Evolutionary conservation across 352 stramenopile genomes (phyloP).

Genomic region (Pythium apleroticum): DNA sequence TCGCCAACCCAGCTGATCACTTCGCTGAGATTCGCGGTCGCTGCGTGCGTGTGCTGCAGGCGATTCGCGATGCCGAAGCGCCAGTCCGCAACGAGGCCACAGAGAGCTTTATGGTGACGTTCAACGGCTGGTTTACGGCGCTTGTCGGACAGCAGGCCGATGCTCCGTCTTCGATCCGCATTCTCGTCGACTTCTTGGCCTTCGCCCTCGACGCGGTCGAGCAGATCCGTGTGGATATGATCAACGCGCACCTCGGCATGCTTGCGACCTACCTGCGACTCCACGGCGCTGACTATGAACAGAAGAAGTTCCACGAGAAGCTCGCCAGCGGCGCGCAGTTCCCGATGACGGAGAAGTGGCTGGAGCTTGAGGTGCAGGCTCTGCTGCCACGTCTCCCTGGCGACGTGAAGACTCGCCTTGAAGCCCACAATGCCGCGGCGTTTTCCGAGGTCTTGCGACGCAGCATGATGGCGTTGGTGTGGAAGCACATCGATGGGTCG

Average conservation of each 20-base stretch:
- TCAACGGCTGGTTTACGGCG: slow-evolving; percentile 29
- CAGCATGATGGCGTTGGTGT: slow-evolving; percentile 48
- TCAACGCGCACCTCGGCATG: slow-evolving; percentile 60
- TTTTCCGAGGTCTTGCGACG: slow-evolving; percentile 49
- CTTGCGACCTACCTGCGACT: slow-evolving; percentile 55
- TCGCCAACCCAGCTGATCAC: slow-evolving; percentile 35
- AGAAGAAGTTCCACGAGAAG: slow-evolving; percentile 46
- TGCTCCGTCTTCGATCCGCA: slow-evolving; percentile 15
- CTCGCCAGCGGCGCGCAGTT: slow-evolving; percentile 31
- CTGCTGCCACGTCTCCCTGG: slow-evolving; percentile 32
- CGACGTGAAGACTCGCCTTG: slow-evolving; percentile 29
- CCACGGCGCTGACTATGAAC: slow-evolving; percentile 65
- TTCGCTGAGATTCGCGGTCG: slow-evolving; percentile 36
- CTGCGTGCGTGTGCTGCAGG: slow-evolving; percentile 45
- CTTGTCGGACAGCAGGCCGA: slow-evolving; percentile 22
- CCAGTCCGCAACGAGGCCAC: slow-evolving; percentile 53
- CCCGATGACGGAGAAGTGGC: slow-evolving; percentile 49
- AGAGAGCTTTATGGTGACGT: slow-evolving; percentile 31
- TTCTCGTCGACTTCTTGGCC: slow-evolving; percentile 64
- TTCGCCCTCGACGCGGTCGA: slow-evolving; percentile 71
- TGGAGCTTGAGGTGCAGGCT: slow-evolving; percentile 36
- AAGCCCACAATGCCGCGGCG: slow-evolving; percentile 30
- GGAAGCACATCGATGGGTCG: slow-evolving; percentile 50
- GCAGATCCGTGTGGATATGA: slow-evolving; percentile 53
- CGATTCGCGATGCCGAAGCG: slow-evolving; percentile 49